Evolutionary conservation across 768 basidiomycete genomes (phyloP), one percentile per base, ranked within the genome.

Genomic region (Agaricus bisporus): DNA sequence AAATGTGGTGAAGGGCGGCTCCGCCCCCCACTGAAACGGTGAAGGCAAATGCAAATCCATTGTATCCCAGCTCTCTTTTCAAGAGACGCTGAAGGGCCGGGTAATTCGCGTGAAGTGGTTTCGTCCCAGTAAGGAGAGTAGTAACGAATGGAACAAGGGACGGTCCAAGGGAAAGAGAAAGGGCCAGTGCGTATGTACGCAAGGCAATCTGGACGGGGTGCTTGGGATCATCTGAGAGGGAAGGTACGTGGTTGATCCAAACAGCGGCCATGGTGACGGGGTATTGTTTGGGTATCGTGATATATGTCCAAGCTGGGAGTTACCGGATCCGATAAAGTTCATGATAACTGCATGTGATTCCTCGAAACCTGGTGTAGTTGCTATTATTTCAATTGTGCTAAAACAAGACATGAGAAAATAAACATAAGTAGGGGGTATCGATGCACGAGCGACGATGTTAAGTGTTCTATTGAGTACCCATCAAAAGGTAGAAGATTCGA

Each of bases 21-120:
- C 87, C 87, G 7, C 88, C 88, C 0, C 77, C 86, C 5, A 88
- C 72, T 14, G 82, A 77, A 5, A 79, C 61, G 0, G 86, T 81
- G 50, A 88, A 77, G 26, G 85, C 78, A 52, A 79, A 84, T 5
- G 89, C 84, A 64, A 91, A 87, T 12, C 86, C 81, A 52, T 80
- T 81, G 36, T 74, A 57, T 7, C 77, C 74, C 10, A 87, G 64
- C 61, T 90, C 86, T 38, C 79, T 76, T 50, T 60, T 68, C 8
- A 91, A 65, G 11, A 82, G 64, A 44, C 70, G 67, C 56, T 60
- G 58, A 39, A 76, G 59, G 59, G 60, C 55, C 46, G 64, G 49
- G 49, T 67, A 25, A 52, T 56, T 55, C 52, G 63, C 61, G 51
- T 55, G 58, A 7, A 53, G 54, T 20, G 61, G 58, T 44, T 55